Evolutionary conservation across 2,329 filamentous ascomycete genomes (phyloP).

Genomic region (Diaporthe helianthi): DNA sequence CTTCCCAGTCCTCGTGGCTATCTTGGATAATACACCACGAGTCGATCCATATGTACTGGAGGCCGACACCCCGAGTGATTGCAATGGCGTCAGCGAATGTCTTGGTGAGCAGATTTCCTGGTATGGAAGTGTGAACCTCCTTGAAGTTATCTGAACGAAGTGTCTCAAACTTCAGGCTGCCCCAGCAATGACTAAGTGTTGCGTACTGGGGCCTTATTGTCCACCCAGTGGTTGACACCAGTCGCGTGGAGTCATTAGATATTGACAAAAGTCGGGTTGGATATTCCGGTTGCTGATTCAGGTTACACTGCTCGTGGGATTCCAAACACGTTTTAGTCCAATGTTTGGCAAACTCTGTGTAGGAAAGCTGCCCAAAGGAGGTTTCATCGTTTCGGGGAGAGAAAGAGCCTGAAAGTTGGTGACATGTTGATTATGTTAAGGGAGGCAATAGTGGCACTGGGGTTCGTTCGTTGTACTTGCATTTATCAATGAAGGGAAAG

Average conservation of each 20-base stretch:
- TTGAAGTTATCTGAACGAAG: background rate
- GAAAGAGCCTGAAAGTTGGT: background rate
- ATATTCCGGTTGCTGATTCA: background rate
- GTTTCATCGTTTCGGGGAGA: background rate
- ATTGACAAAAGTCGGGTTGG: background rate
- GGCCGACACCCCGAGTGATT: background rate
- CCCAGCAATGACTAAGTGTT: background rate
- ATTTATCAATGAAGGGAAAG: background rate
- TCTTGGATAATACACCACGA: background rate
- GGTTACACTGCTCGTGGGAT: background rate
- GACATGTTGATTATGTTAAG: background rate
- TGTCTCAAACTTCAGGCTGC: background rate
- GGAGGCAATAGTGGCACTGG: background rate
- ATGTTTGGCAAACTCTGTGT: background rate
- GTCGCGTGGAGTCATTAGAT: background rate
- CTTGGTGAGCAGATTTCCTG: background rate
- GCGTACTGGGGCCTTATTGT: background rate
- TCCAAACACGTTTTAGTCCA: background rate
- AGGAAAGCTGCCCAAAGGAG: no score
- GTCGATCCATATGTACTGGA: background rate
- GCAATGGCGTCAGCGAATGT: background rate
- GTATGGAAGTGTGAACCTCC: background rate
- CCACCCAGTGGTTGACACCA: background rate
- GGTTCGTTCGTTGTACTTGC: background rate
- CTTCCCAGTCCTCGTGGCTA: background rate